A percentile compares a stretch with the other conserved stretches of the same genome.
phyloP scores from a whole-genome alignment of 352 stramenopile species.

The Phytophthora constricta region DNA sequence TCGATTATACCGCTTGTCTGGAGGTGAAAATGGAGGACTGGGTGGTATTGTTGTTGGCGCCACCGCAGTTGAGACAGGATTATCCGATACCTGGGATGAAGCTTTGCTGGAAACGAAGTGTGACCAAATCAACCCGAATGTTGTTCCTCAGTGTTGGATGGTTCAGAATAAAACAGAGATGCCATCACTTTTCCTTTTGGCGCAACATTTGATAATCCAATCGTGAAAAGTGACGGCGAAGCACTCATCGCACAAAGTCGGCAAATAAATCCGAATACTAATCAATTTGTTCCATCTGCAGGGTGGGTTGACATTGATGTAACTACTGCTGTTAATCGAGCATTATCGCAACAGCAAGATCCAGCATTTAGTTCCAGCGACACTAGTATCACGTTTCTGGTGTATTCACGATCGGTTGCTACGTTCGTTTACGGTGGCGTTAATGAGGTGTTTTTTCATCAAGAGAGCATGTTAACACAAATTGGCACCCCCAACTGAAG shows the following conservation, averaged over 20 bases:
- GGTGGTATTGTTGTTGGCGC: constrained; percentile 64
- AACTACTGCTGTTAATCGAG: constrained; percentile 61
- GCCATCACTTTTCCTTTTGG: constrained; percentile 43
- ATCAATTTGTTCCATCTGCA: constrained; percentile 43
- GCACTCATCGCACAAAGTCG: constrained; percentile 37
- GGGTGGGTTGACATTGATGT: constrained; percentile 78
- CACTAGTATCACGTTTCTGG: constrained; percentile 55
- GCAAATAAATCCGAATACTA: constrained; percentile 43
- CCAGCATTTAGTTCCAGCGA: constrained; percentile 23
- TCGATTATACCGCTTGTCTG: constrained; percentile 59
- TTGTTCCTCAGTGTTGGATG: constrained; percentile 32
- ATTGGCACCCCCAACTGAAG: constrained; percentile 46
- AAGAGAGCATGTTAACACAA: constrained; percentile 46
- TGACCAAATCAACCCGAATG: constrained; percentile 10
- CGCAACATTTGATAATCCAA: constrained; percentile 39
- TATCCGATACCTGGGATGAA: constrained; percentile 50
- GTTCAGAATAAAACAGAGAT: constrained; percentile 21
- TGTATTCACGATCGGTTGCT: constrained; percentile 53
- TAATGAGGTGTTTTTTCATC: constrained; percentile 65
- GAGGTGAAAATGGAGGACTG: constrained; percentile 68
- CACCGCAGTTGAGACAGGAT: constrained; percentile 22
- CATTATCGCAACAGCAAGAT: constrained; percentile 42
- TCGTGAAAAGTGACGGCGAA: constrained; percentile 33
- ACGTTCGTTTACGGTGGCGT: constrained; percentile 60
- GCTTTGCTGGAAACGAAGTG: constrained; percentile 31